Conservation (phyloP, 441 rosid genomes). For the Cnidoscolus chayamansa region DNA sequence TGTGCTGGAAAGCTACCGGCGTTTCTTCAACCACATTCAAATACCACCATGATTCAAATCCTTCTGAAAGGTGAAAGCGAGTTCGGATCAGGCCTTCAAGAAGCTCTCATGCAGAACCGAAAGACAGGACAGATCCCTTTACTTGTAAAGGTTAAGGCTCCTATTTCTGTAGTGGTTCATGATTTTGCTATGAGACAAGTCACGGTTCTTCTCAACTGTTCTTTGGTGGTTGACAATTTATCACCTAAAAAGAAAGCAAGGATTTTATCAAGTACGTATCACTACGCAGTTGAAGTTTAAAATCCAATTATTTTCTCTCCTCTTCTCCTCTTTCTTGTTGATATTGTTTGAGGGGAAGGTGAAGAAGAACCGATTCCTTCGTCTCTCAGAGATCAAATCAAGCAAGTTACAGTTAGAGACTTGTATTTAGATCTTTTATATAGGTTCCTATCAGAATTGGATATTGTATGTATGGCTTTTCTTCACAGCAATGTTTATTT, state of each 20-base stretch:
- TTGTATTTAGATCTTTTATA: no score
- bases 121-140: conserved; percentile 40
- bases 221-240: conserved; percentile 49
- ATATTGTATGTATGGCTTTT: no score
- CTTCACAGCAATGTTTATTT: no score
- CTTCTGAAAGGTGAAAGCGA: conserved; percentile 36
- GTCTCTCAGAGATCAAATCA: no score
- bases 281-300: conserved; percentile 25
- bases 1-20: conserved; percentile 46
- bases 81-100: conserved; percentile 39
- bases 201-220: conserved; percentile 33
- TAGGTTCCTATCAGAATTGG: no score
- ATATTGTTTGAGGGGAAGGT: neutral
- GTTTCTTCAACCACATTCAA: conserved; percentile 34
- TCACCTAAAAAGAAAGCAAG: conserved; percentile 29
- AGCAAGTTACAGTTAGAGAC: no score
- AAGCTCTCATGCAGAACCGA: conserved; percentile 29
- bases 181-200: conserved; percentile 33
- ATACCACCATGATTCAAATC: conserved; percentile 26
- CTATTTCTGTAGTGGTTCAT: conserved; percentile 33
- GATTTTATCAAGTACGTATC: conserved; percentile 34
- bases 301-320: no score
- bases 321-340: neutral
- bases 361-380: no score
- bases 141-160: conserved; percentile 39